A percentile compares a stretch with the other conserved stretches of the same genome.
phyloP scores from a whole-genome alignment of 441 rosid species.

The Cnidoscolus chayamansa region DNA sequence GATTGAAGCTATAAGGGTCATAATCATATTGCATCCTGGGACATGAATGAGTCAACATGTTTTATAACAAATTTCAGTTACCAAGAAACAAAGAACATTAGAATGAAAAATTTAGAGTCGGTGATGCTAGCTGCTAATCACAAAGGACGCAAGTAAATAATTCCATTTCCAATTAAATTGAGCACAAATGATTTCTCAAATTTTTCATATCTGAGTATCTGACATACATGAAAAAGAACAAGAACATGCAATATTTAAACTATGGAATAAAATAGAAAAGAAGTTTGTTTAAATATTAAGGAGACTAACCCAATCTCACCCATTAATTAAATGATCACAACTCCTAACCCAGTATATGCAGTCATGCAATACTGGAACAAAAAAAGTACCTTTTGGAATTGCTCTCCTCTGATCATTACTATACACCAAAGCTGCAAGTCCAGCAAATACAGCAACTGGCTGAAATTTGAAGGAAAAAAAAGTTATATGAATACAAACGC shows the following conservation, averaged over 20 bases:
- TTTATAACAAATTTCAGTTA: not conserved
- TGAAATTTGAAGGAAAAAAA: conserved; percentile 20
- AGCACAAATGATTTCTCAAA: not conserved
- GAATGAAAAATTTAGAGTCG: not conserved
- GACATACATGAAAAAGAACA: not conserved
- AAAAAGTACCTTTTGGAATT: conserved; percentile 46
- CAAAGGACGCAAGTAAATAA: not conserved
- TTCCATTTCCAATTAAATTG: not conserved
- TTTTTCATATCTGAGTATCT: not conserved
- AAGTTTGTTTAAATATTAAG: not conserved
- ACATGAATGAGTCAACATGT: not conserved
- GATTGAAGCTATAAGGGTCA: not conserved
- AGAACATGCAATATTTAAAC: not conserved
- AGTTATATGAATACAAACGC: not conserved
- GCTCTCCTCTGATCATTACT: conserved; percentile 79
- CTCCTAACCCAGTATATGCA: not conserved
- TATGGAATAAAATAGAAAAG: not conserved
- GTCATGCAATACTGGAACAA: not conserved
- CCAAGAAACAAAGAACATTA: not conserved
- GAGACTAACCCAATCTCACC: not conserved
- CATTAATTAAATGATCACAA: not conserved
- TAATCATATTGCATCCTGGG: not conserved
- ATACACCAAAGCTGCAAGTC: conserved; percentile 48
- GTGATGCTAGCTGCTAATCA: not conserved
- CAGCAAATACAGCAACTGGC: conserved; percentile 58